Evolutionary conservation across 2,329 filamentous ascomycete genomes (phyloP).

Genomic region (Fusarium albidum): DNA sequence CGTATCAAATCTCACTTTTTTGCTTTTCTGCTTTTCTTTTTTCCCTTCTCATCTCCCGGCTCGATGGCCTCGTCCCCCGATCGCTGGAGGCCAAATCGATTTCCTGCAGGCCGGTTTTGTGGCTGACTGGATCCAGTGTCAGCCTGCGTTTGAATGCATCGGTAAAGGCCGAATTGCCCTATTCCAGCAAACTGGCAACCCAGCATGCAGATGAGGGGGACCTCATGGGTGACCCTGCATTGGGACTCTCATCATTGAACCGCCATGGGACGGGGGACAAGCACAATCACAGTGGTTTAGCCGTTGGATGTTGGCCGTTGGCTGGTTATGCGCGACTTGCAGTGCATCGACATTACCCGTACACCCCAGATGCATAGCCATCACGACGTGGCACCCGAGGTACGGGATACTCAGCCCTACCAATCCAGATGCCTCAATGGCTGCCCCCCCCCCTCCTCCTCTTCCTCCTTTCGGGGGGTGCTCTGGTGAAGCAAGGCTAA

Average conservation of each 20-base stretch:
- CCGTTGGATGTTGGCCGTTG: slow-evolving; percentile 31
- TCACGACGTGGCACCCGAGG: slow-evolving; percentile 36
- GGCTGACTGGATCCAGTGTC: slow-evolving; percentile 35
- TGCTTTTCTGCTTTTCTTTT: slow-evolving; percentile 7
- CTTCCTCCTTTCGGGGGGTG: slow-evolving; percentile 3
- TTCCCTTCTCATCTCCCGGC: slow-evolving; percentile 16
- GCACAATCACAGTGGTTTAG: slow-evolving; percentile 15
- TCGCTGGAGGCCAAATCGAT: slow-evolving; percentile 24
- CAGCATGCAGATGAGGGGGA: slow-evolving; percentile 31
- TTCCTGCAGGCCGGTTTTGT: slow-evolving; percentile 31
- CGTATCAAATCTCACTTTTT: slow-evolving; percentile 20
- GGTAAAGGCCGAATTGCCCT: slow-evolving; percentile 37
- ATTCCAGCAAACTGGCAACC: slow-evolving; percentile 33
- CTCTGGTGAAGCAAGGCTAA: slow-evolving; percentile 13
- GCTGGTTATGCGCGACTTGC: slow-evolving; percentile 28
- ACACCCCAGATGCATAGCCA: slow-evolving; percentile 28
- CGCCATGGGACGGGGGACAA: background rate
- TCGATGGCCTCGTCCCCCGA: slow-evolving; percentile 16
- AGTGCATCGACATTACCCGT: slow-evolving; percentile 24
- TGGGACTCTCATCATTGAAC: slow-evolving; percentile 4
- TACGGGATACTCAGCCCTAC: slow-evolving; percentile 39
- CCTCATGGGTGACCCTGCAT: slow-evolving; percentile 34
- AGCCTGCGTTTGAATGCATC: slow-evolving; percentile 32
- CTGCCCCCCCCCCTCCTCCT: too few species aligned
- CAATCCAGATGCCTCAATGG: slow-evolving; percentile 20